phyloP scores from a whole-genome alignment of 148 eudicot species.

The Camellia sinensis region DNA sequence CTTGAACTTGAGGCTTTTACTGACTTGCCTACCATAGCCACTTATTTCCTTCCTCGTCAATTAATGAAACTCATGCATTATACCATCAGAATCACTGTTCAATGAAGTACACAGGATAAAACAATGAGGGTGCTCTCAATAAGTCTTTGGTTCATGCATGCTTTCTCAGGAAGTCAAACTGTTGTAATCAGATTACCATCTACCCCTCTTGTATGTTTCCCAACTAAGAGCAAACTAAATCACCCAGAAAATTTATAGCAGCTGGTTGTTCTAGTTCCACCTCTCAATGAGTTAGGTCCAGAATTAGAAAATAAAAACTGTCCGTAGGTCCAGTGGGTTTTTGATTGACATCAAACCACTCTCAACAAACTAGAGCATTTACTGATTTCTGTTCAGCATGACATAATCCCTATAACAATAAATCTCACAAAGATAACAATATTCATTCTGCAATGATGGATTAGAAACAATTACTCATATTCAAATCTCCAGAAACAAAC shows the following conservation, averaged over 20 bases:
- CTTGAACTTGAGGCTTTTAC: too few species aligned
- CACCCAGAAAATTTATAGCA: not conserved
- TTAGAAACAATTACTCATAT: not conserved
- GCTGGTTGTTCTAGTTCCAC: not conserved
- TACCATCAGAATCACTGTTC: too few species aligned
- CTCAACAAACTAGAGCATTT: not conserved
- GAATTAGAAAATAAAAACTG: not conserved
- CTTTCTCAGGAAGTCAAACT: too few species aligned
- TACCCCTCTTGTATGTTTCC: too few species aligned
- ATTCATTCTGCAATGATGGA: not conserved
- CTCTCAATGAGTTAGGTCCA: not conserved
- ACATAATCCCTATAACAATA: not conserved
- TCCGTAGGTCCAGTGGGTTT: too few species aligned
- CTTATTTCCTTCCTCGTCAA: not conserved
- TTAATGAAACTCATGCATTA: too few species aligned
- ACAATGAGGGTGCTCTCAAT: too few species aligned
- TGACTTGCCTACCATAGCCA: not conserved
- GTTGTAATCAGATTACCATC: too few species aligned
- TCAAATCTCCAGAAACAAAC: conserved; percentile 22
- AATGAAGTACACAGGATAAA: too few species aligned
- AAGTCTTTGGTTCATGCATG: too few species aligned
- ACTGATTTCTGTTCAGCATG: not conserved
- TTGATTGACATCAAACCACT: not conserved
- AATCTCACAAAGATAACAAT: not conserved
- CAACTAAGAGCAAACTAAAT: not conserved